Evolutionary conservation across 1,284 basidiomycete genomes (phyloP), one percentile per base, ranked within the genome.

Genomic region (Malassezia japonica): DNA sequence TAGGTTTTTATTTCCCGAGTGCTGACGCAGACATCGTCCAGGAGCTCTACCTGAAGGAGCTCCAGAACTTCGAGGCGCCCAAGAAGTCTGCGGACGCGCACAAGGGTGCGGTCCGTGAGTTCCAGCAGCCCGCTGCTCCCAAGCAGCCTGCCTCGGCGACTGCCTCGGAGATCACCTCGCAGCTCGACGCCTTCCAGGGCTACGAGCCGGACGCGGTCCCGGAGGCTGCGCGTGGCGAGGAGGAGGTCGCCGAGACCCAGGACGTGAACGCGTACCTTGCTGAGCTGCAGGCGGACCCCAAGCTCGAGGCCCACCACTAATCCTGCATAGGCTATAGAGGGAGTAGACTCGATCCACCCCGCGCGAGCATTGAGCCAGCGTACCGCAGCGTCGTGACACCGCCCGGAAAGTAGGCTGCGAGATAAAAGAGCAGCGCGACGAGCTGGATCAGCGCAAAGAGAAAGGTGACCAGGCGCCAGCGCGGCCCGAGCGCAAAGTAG

Each of bases 31-130:
- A 94, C 78, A 78, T 92, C 67, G 79, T 95, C 52, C 87, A 92
- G 80, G 88, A 94, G 64, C 75, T 92, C 50, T 95, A 95, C 77
- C 69, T 95, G 64, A 83, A 80, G 71, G 85, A 92, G 78, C 80
- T 95, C 72, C 92, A 87, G 78, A 75, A 81, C 16, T 95, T 91
- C 83, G 92, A 89, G 79, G 74, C 78, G 29, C 75, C 68, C 29
- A 40, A 34, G 37, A 46, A 72, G 72, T 56, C 67, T 38, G 62
- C 67, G 23, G 60, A 70, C 57, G 55, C 70, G 9, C 72, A 70
- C 65, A 61, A 67, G 49, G 74, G 72, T 29, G 66, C 74, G 46
- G 72, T 75, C 20, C 75, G 76, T 56, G 72, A 75, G 53, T 76
- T 75, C 67, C 29, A 69, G 16, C 64, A 72, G 6, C 76, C 76